A percentile compares a stretch with the other conserved stretches of the same genome.
Evolutionary conservation across 306 rosid genomes (phyloP).

Genomic region (Castanopsis chinensis): DNA sequence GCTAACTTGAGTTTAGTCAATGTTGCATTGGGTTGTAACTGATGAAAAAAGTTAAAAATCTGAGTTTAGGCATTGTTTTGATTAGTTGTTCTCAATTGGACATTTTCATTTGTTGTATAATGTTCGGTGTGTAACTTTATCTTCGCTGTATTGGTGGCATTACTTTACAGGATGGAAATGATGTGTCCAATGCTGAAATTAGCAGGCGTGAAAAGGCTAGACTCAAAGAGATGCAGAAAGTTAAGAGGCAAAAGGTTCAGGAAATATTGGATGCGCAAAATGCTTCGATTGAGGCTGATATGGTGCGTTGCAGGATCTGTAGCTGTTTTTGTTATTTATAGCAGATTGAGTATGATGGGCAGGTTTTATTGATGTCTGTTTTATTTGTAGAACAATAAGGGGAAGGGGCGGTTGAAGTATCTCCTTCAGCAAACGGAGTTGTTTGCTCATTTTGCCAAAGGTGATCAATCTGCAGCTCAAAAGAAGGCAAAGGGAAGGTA

Average conservation of each 20-base stretch:
- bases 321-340: neutral
- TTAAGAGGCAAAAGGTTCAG: slow-evolving; percentile 88
- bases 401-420: slow-evolving; percentile 90
- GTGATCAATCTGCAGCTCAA: slow-evolving; percentile 69
- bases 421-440: slow-evolving; percentile 96
- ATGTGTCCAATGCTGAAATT: slow-evolving; percentile 41
- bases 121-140: neutral
- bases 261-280: slow-evolving; percentile 84
- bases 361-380: neutral
- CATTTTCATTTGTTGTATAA: neutral
- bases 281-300: slow-evolving; percentile 87
- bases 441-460: slow-evolving; percentile 96
- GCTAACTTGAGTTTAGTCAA: neutral
- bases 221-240: slow-evolving; percentile 64
- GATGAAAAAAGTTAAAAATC: neutral
- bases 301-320: slow-evolving; percentile 46
- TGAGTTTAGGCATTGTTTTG: no score
- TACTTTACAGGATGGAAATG: slow-evolving; percentile 42
- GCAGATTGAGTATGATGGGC: neutral
- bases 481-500: slow-evolving; percentile 87
- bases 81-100: neutral
- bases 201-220: slow-evolving; percentile 87
- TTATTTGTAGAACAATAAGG: slow-evolving; percentile 65
- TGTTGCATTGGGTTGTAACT: neutral
- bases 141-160: neutral